A percentile compares a stretch with the other conserved stretches of the same genome.
phyloP scores from a whole-genome alignment of 2,329 filamentous ascomycete genomes.

The Cryphonectria japonica region DNA sequence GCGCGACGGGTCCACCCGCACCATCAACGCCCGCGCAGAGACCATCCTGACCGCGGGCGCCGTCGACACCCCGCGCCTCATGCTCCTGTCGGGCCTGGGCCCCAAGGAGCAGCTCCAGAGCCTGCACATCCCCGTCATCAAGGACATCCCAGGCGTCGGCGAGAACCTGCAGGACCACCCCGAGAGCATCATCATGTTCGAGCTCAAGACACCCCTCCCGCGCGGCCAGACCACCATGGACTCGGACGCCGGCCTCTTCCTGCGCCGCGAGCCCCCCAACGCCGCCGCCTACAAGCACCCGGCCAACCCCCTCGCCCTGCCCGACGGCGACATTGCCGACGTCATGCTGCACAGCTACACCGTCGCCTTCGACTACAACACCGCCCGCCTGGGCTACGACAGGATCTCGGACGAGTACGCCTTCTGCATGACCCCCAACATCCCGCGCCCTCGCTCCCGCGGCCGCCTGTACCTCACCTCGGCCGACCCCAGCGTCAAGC shows the following conservation, averaged over 20 bases:
- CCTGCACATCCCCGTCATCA: conserved; percentile 59
- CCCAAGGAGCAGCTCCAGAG: conserved; percentile 56
- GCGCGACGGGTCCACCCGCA: conserved; percentile 54
- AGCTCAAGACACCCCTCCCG: conserved; percentile 77
- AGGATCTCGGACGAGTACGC: conserved; percentile 70
- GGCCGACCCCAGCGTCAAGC: conserved; percentile 75
- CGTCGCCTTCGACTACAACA: conserved; percentile 90
- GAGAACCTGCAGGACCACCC: conserved; percentile 66
- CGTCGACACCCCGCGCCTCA: conserved; percentile 75
- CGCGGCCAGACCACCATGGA: conserved; percentile 87
- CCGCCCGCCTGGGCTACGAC: conserved; percentile 73
- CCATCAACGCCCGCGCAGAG: conserved; percentile 70
- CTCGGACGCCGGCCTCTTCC: conserved; percentile 86
- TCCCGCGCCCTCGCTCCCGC: conserved; percentile 78
- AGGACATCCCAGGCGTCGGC: conserved; percentile 62
- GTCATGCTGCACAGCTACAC: conserved; percentile 73
- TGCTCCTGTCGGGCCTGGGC: conserved; percentile 62
- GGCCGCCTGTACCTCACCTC: conserved; percentile 79
- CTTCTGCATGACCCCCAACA: conserved; percentile 94
- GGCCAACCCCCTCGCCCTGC: conserved; percentile 52
- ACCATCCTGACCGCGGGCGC: conserved; percentile 81
- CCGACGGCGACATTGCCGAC: conserved; percentile 77
- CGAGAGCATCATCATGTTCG: conserved; percentile 68
- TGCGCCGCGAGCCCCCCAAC: conserved; percentile 75
- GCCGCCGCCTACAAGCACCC: conserved; percentile 59